Evolutionary conservation across 805 yeast genomes (phyloP), one percentile per base, ranked within the genome.

Genomic region (Candida jianshihensis): DNA sequence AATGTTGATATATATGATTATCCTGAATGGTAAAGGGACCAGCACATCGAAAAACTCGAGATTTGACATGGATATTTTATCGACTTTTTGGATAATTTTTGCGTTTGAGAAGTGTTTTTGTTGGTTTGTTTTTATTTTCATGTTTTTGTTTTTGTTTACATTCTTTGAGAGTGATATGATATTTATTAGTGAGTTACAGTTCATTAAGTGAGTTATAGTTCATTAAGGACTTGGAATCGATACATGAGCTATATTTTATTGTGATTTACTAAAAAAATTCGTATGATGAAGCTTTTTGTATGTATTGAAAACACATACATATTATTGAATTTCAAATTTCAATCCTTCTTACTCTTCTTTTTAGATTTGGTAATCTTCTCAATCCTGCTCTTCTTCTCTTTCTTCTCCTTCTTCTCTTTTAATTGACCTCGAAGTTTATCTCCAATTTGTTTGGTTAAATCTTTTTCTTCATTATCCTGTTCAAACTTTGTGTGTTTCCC

Each of bases 401-500:
- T 20, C 22, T 20, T 20, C 22, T 20, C 9, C 6, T 17, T 27
- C 31, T 29, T 29, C 7, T 19, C 12, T 16, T 29, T 29, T 16
- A 29, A 16, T n/a, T 29, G 21, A 6, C 5, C 19, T 19, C 31
- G 31, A n/a, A 29, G 31, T 19, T 29, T 19, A 26, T 26, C 30
- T 18, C 19, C 31, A 29, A 17, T 18, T 14, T 5, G 17, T 6
- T 26, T 14, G 12, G n/a, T 26, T 6, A 14, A 6, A 22, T 42
- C 45, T 14, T 38, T 36, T n/a, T 39, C 32, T 19, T 40, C 34
- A 19, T 39, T 37, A 6, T 46, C 40, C 15, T 58, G 62, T 4
- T 49, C 53, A 44, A 75, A 76, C 41, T 63, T 71, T 1, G 72
- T 74, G 44, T 75, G 81, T 32, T 61, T 71, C 0, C 78, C 77